Conservation (phyloP, 2,329 filamentous ascomycete genomes). For the Mariannaea sp. region DNA sequence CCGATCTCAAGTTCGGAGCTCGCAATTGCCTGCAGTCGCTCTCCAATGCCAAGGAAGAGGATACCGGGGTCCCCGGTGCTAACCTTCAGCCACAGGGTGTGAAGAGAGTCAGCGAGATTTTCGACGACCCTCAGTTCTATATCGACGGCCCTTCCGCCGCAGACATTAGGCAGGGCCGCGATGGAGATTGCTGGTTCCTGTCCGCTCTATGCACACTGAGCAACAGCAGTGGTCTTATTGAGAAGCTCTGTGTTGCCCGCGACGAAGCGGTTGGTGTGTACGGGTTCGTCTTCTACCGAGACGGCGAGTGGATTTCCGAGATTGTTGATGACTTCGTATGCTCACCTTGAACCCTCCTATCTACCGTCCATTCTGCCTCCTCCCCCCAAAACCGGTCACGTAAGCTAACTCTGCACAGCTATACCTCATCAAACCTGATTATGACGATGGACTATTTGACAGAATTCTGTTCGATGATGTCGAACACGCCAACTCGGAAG, state of each 20-base stretch:
- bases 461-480: conserved; percentile 50
- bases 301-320: conserved; percentile 72
- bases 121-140: conserved; percentile 76
- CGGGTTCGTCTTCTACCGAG: conserved; percentile 82
- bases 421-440: conserved; percentile 62
- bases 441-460: conserved; percentile 60
- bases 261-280: conserved; percentile 79
- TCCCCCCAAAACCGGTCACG: background rate
- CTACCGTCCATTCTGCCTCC: background rate
- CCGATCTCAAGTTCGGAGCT: conserved; percentile 67
- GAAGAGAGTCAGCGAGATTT: conserved; percentile 75
- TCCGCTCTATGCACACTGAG: conserved; percentile 78
- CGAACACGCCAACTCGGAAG: conserved; percentile 57
- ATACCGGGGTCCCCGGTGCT: conserved; percentile 31
- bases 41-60: conserved; percentile 40
- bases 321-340: conserved; percentile 60
- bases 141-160: conserved; percentile 76
- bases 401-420: conserved; percentile 38
- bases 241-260: conserved; percentile 72
- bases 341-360: too few relatives aligned
- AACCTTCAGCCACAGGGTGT: conserved; percentile 57
- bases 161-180: conserved; percentile 77
- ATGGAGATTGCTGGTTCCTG: conserved; percentile 87
- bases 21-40: conserved; percentile 57
- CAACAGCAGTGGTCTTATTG: conserved; percentile 73